phyloP scores from a whole-genome alignment of 257 asterid species.

The Capsicum pubescens region DNA sequence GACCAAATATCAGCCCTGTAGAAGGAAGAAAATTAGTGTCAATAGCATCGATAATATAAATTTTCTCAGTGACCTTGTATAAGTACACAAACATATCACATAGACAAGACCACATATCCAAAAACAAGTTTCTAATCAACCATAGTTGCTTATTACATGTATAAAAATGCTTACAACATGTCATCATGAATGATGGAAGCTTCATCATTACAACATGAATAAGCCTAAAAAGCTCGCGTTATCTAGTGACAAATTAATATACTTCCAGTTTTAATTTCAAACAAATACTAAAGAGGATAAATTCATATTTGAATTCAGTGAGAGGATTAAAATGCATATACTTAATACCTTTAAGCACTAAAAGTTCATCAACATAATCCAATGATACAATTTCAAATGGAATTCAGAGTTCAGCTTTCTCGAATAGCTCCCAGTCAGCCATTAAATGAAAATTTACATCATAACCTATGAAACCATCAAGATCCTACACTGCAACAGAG shows the following conservation, averaged over 20 bases:
- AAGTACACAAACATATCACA: neutral
- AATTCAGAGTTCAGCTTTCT: constrained; percentile 12
- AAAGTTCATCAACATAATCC: neutral
- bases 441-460: neutral
- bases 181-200: neutral
- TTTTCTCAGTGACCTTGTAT: neutral
- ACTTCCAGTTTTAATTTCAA: neutral
- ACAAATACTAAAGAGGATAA: constrained; percentile 22
- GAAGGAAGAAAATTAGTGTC: constrained; percentile 27
- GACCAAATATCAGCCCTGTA: constrained; percentile 99
- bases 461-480: constrained; percentile 1
- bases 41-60: constrained; percentile 1
- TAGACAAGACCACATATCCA: constrained; percentile 14
- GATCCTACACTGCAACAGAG: constrained; percentile 29
- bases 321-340: constrained; percentile 16
- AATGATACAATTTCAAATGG: neutral
- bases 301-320: neutral
- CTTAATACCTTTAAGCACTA: neutral
- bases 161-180: constrained; percentile 18
- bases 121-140: neutral
- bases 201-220: constrained; percentile 14
- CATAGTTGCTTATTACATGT: neutral
- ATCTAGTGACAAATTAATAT: neutral
- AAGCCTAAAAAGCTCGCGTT: neutral
- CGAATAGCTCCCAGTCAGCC: constrained; percentile 3